Evolutionary conservation across 2,329 filamentous ascomycete genomes (phyloP).

Genomic region (Penicillium rolfsii): DNA sequence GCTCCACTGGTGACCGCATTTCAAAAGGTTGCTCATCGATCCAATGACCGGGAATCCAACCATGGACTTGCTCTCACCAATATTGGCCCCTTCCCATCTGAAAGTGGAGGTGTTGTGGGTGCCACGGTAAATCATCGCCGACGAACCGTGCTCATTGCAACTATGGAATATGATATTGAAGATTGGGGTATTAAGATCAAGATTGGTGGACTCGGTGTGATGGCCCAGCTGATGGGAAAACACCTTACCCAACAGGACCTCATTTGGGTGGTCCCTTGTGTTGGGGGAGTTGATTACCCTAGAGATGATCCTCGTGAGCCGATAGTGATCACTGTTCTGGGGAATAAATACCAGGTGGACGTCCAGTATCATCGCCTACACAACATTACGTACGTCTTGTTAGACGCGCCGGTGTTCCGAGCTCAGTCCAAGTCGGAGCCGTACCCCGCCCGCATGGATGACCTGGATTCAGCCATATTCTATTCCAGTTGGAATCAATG

Average conservation of each 20-base stretch:
- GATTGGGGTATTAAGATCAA: slow-evolving; percentile 73
- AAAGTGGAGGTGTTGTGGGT: slow-evolving; percentile 32
- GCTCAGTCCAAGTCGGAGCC: slow-evolving; percentile 66
- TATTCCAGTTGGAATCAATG: slow-evolving; percentile 73
- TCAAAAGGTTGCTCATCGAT: slow-evolving; percentile 12
- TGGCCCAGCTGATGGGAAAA: slow-evolving; percentile 72
- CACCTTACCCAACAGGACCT: slow-evolving; percentile 66
- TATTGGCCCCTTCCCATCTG: slow-evolving; percentile 25
- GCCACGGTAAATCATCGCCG: slow-evolving; percentile 33
- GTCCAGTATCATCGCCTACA: slow-evolving; percentile 66
- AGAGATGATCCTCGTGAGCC: slow-evolving; percentile 53
- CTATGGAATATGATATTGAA: slow-evolving; percentile 73
- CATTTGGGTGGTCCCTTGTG: slow-evolving; percentile 65
- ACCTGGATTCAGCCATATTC: slow-evolving; percentile 67
- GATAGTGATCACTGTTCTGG: slow-evolving; percentile 65
- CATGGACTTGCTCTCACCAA: slow-evolving; percentile 1
- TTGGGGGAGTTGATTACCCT: slow-evolving; percentile 67
- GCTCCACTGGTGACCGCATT: slow-evolving; percentile 8
- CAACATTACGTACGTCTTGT: slow-evolving; percentile 70
- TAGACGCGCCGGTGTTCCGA: slow-evolving; percentile 69
- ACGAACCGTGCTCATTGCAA: slow-evolving; percentile 66
- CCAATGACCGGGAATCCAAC: background rate
- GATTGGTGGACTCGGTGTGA: slow-evolving; percentile 70
- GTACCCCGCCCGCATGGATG: slow-evolving; percentile 70
- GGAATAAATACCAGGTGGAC: slow-evolving; percentile 61